Base-by-base conservation (phyloP, 2,329 filamentous ascomycete genomes). In the Emydomyces testavorans region DNA sequence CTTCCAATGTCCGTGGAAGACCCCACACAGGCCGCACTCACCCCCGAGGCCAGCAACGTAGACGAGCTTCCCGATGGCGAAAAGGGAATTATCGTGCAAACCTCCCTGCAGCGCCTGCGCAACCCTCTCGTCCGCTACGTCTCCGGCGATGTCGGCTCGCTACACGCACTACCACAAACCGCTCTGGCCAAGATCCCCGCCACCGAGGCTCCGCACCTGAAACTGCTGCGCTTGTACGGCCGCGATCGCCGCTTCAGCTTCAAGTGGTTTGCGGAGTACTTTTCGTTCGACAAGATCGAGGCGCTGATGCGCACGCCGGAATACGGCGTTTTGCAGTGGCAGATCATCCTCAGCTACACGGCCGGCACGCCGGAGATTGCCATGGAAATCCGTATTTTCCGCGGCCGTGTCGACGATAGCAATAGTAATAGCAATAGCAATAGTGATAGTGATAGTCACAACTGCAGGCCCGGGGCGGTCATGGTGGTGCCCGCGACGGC, bases 71-170 rank as follows among this genome's bases (percentile, higher is more conserved):
- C 60, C 0, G 56, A 64, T 0, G 68, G 65, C 0, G 55, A 68
- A 31, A 51, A 53, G 0, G 69, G 70, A 0, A 51, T 67, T 1
- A 56, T 73, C 13, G 64, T 66, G 1, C 66, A 70, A 35, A 72
- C 70, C 0, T 70, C 65, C 0, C 58, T 73, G 0, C 59, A 64
- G 18, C 62, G 68, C 0, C 52, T 71, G 1, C 62, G 68, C 0
- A 67, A 73, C 8, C 70, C 71, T 0, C 54, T 73, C 0, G 58
- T 73, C 1, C 65, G 70, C 23, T 73, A 72, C 44, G 49, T 69
- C 2, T 68, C 64, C 0, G 68, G 69, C 0, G 70, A 73, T 23
- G 18, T 71, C 0, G 67, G 64, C 0, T 71, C 68, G 0, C 32
- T 72, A 0, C 68, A 69, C 26, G 37, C 58, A 1, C 49, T 71